Conservation (phyloP, 768 basidiomycete genomes). For the Leccinum longicurvipes region DNA sequence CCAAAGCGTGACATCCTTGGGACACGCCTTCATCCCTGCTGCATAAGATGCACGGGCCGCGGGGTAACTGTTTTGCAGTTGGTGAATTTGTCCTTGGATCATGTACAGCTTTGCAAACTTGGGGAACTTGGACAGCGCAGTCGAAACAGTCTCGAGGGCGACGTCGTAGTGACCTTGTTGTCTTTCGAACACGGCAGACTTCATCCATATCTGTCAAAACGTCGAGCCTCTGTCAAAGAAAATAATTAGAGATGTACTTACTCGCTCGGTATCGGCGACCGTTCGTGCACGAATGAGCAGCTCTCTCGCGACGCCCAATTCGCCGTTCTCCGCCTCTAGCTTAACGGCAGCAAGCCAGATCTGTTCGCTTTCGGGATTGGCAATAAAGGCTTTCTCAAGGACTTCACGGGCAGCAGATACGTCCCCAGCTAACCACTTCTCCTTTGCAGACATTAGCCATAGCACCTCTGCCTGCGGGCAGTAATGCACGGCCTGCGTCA, state of each 20-base stretch:
- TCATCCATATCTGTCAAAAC: slow-evolving; percentile 90
- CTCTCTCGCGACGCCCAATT: slow-evolving; percentile 81
- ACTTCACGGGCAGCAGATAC: slow-evolving; percentile 89
- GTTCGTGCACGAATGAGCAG: slow-evolving; percentile 84
- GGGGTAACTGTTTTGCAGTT: slow-evolving; percentile 53
- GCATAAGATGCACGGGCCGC: slow-evolving; percentile 79
- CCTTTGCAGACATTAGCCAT: slow-evolving; percentile 98
- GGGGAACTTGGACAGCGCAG: slow-evolving; percentile 81
- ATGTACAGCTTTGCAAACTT: slow-evolving; percentile 92
- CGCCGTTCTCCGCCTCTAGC: slow-evolving; percentile 92
- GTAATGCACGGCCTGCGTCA: slow-evolving; percentile 79
- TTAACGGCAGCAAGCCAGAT: slow-evolving; percentile 99
- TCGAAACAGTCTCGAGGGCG: slow-evolving; percentile 71
- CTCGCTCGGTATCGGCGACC: slow-evolving; percentile 89
- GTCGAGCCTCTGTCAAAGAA: not conserved
- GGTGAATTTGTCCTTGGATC: slow-evolving; percentile 92
- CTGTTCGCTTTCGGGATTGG: slow-evolving; percentile 94
- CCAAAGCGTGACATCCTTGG: slow-evolving; percentile 85
- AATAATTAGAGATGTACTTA: slow-evolving; percentile 33
- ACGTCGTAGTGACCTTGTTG: slow-evolving; percentile 74
- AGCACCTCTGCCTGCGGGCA: slow-evolving; percentile 95
- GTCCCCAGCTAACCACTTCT: slow-evolving; percentile 90
- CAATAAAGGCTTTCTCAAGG: slow-evolving; percentile 85
- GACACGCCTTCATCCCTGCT: slow-evolving; percentile 80
- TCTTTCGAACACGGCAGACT: slow-evolving; percentile 92